Conservation (phyloP, 495 filamentous ascomycete genomes). For the Penicillium paxilli region DNA sequence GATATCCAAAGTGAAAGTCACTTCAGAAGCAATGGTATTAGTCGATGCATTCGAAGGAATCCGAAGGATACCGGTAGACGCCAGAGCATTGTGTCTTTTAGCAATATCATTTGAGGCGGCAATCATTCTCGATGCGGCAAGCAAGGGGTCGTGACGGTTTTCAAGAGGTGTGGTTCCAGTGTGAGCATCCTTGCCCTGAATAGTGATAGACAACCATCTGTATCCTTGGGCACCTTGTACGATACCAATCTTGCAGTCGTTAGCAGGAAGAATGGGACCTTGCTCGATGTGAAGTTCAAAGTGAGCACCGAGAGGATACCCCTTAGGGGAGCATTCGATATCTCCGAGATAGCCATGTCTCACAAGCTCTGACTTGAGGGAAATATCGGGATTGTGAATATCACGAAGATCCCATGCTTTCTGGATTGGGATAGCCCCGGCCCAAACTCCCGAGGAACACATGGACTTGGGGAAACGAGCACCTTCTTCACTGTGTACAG, state of each 20-base stretch:
- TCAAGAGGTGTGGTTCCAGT: conserved; percentile 69
- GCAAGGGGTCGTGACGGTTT: conserved; percentile 55
- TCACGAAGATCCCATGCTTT: conserved; percentile 58
- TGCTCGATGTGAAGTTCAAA: conserved; percentile 85
- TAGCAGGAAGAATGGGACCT: conserved; percentile 63
- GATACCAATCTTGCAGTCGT: conserved; percentile 59
- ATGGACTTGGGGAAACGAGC: conserved; percentile 78
- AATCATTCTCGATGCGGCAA: conserved; percentile 65
- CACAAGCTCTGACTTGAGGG: conserved; percentile 54
- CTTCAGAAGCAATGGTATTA: conserved; percentile 69
- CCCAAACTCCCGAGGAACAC: conserved; percentile 74
- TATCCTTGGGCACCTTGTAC: conserved; percentile 64
- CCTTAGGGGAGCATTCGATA: conserved; percentile 21
- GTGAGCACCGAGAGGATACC: conserved; percentile 60
- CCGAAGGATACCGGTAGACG: conserved; percentile 66
- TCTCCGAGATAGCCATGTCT: conserved; percentile 67
- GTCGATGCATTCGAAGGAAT: conserved; percentile 58
- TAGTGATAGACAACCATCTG: conserved; percentile 62
- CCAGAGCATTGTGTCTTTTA: conserved; percentile 50
- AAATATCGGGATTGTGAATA: conserved; percentile 54
- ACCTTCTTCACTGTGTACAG: conserved; percentile 59
- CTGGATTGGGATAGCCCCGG: conserved; percentile 59
- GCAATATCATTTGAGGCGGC: conserved; percentile 62
- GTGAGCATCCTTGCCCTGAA: conserved; percentile 65
- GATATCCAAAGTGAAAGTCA: conserved; percentile 69